Percentiles rank a stretch among this genome's conserved stretches.
phyloP scores from a whole-genome alignment of 495 filamentous ascomycete genomes.

The Podospora fimiseda region DNA sequence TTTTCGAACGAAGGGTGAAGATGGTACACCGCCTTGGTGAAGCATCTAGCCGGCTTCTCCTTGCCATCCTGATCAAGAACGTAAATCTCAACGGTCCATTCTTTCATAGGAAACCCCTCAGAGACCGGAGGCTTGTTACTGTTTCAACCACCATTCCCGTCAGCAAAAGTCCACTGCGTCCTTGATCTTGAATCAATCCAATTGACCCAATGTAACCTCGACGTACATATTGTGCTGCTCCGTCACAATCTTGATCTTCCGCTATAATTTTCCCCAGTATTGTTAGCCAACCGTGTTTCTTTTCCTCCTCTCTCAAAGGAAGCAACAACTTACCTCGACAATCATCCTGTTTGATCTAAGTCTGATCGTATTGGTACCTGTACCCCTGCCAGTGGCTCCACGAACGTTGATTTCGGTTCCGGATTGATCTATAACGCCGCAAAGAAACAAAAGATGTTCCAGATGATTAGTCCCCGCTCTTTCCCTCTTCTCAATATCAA shows the following conservation, averaged over 20 bases:
- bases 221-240: slow-evolving; percentile 83
- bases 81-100: slow-evolving; percentile 61
- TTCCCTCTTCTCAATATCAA: neutral
- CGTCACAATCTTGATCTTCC: slow-evolving; percentile 85
- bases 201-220: slow-evolving; percentile 7
- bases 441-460: neutral
- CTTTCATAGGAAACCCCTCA: slow-evolving; percentile 87
- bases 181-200: neutral
- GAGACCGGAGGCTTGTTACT: slow-evolving; percentile 64
- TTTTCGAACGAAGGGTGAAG: slow-evolving; percentile 90
- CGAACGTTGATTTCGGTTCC: neutral
- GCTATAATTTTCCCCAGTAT: slow-evolving; percentile 36
- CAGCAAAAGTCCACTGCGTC: slow-evolving; percentile 2
- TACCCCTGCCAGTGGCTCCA: neutral
- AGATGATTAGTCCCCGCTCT: neutral
- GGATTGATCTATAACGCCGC: neutral
- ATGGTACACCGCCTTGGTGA: slow-evolving; percentile 86
- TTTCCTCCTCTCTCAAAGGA: neutral
- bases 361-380: neutral
- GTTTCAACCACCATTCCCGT: slow-evolving; percentile 8
- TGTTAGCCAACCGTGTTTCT: slow-evolving; percentile 4
- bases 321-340: slow-evolving; percentile 21
- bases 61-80: slow-evolving; percentile 55
- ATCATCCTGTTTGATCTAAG: slow-evolving; percentile 21
- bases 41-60: slow-evolving; percentile 70